phyloP scores from a whole-genome alignment of 2,329 filamentous ascomycete species.

The Pseudogymnoascus destructans region DNA sequence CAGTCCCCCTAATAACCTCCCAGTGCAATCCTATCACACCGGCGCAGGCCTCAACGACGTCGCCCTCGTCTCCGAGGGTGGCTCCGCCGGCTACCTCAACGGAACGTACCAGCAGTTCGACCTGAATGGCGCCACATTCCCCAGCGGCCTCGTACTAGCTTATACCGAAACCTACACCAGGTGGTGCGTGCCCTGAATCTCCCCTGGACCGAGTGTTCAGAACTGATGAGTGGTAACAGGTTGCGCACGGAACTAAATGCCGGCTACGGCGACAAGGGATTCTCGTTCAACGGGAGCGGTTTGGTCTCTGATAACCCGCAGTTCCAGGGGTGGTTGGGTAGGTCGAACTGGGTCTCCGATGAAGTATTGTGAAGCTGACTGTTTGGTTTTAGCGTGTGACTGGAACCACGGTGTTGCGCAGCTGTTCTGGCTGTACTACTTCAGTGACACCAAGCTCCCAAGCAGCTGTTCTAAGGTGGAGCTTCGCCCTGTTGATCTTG shows the following conservation, averaged over 20 bases:
- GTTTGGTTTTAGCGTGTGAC: slow-evolving; percentile 15
- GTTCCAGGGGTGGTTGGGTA: slow-evolving; percentile 13
- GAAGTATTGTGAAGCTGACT: background rate
- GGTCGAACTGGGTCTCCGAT: background rate
- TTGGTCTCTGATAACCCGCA: slow-evolving; percentile 11
- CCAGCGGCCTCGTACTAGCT: background rate
- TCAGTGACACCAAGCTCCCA: slow-evolving; percentile 10
- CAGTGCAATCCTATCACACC: slow-evolving; percentile 11
- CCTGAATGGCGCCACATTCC: slow-evolving; percentile 11
- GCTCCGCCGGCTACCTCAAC: slow-evolving; percentile 14
- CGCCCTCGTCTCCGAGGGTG: slow-evolving; percentile 9
- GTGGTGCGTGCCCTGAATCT: background rate
- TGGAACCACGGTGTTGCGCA: slow-evolving; percentile 17
- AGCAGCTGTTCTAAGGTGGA: slow-evolving; percentile 16
- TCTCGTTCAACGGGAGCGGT: slow-evolving; percentile 15
- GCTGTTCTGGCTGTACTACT: slow-evolving; percentile 17
- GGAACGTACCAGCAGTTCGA: slow-evolving; percentile 16
- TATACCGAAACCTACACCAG: slow-evolving; percentile 4
- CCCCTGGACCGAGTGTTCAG: background rate
- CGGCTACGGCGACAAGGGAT: slow-evolving; percentile 10
- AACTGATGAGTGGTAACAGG: background rate
- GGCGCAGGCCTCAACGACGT: slow-evolving; percentile 17
- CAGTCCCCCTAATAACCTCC: background rate
- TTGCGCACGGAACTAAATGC: slow-evolving; percentile 11
- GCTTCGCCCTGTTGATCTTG: slow-evolving; percentile 10